Conservation (phyloP, 352 stramenopile genomes). For the Globisporangium barbulae region DNA sequence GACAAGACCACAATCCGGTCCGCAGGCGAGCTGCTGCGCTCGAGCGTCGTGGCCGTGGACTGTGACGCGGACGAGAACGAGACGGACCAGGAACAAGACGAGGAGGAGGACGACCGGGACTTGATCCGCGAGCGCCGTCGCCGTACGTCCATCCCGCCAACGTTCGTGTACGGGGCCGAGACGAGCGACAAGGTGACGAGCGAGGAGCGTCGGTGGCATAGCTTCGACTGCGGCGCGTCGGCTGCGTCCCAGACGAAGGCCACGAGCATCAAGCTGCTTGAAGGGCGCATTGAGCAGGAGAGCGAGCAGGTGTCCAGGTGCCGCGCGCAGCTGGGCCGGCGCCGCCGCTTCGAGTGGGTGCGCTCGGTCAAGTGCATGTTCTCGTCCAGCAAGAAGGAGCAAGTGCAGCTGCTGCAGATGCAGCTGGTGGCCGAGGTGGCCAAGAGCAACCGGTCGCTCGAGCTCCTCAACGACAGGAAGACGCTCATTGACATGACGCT, state of each 20-base stretch:
- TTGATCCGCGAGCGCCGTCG: conserved; percentile 33
- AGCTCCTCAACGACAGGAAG: conserved; percentile 36
- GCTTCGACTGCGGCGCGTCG: conserved; percentile 42
- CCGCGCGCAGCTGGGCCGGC: conserved; percentile 34
- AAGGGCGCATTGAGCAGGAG: conserved; percentile 51
- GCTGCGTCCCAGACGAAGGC: conserved; percentile 28
- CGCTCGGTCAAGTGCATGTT: conserved; percentile 45
- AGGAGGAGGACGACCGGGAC: conserved; percentile 27
- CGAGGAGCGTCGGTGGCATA: conserved; percentile 57
- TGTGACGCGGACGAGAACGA: conserved; percentile 3
- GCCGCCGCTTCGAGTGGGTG: conserved; percentile 36
- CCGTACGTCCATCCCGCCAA: conserved; percentile 64
- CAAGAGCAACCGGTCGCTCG: conserved; percentile 57
- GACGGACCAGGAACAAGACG: conserved; percentile 14
- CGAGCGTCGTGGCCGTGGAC: conserved; percentile 17
- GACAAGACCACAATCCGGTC: not conserved
- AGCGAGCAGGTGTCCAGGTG: conserved; percentile 38
- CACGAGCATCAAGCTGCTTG: conserved; percentile 30
- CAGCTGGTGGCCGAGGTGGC: conserved; percentile 67
- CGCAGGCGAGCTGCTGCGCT: conserved; percentile 14
- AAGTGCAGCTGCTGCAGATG: conserved; percentile 64
- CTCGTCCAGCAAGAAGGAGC: conserved; percentile 45
- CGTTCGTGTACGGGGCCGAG: conserved; percentile 37
- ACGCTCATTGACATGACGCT: conserved; percentile 31
- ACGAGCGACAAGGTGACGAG: conserved; percentile 22